Evolutionary conservation across 495 filamentous ascomycete species (phyloP), one percentile per base, ranked within the genome.

Genomic region (Aspergillus cavernicola): DNA sequence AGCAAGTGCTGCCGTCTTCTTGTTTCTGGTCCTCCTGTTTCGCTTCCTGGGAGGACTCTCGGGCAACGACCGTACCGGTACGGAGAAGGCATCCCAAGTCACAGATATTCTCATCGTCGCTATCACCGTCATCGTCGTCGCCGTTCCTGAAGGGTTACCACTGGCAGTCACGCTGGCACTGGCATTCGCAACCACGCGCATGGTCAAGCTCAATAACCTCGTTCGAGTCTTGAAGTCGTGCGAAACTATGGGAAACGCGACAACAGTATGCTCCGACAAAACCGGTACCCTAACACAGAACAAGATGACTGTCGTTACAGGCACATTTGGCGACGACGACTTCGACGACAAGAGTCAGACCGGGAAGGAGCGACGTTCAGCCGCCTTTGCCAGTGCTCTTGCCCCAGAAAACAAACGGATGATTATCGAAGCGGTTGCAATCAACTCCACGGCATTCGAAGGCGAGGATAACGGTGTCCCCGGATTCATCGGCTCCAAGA

Each of bases 201-300:
- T 87, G 83, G 72, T 84, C 44, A 85, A 84, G 53, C 84, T 86
- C 58, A 82, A 85, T 59, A 87, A 87, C 47, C 71, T 87, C 13
- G 84, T 87, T n/a, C 81, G 84, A 18, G 69, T 85, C 16, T 72
- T 87, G 15, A 76, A 79, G 16, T 82, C 84, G 20, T 87, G 84
- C 62, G 84, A 87, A 55, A 86, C 84, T n/a, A 87, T 87, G 84
- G 84, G 84, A 16, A 86, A 86, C 57, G 84, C 83, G 1, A 87
- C 84, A 0, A 81, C 81, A 0, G 77, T 87, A 15, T 87, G 84
- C 62, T 85, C 83, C 0, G 84, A 87, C 63, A 87, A 87, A 59
- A 87, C 84, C 7, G 84, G 84, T 22, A 87, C 84, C 18, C 58
- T 87, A 13, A 87, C 84, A 2, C 80, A 85, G 61, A 87, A 87